These are phyloP conservation scores for Hanseniaspora uvarum DNA, from an alignment of 1,139 yeast species.

Conservation along the genomic window DNA sequence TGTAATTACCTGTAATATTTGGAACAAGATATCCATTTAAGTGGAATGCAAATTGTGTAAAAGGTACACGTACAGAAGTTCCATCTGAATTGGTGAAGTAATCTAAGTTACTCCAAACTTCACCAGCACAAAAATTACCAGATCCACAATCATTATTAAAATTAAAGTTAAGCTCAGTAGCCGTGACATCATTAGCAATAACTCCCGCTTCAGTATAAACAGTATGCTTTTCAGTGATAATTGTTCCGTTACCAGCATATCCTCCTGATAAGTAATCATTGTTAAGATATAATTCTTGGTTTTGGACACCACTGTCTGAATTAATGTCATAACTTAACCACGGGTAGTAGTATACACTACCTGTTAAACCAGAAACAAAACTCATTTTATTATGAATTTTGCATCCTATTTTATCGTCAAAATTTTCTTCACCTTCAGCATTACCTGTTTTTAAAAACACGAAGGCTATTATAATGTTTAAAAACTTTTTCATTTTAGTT, in stretches of 20 bases:
- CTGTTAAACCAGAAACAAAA: neutral
- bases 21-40: slow-evolving; percentile 20
- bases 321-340: neutral
- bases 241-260: neutral
- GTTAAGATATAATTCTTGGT: neutral
- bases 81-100: neutral
- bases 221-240: neutral
- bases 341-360: slow-evolving; percentile 2
- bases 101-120: neutral
- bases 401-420: neutral
- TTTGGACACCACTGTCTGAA: neutral
- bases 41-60: slow-evolving; percentile 19
- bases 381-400: neutral
- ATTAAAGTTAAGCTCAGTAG: neutral
- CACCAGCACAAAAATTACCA: neutral
- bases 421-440: neutral
- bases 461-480: neutral
- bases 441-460: neutral
- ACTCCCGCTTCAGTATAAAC: neutral
- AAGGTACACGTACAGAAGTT: neutral
- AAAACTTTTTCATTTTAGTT: neutral
- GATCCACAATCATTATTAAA: neutral
- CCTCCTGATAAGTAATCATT: neutral
- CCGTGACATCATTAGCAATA: neutral
- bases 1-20: slow-evolving; percentile 18